Percentiles rank a stretch among this genome's conserved stretches.
These are phyloP conservation scores for Aethionema arabicum DNA, from an alignment of 345 rosid species.

Conservation along the genomic window DNA sequence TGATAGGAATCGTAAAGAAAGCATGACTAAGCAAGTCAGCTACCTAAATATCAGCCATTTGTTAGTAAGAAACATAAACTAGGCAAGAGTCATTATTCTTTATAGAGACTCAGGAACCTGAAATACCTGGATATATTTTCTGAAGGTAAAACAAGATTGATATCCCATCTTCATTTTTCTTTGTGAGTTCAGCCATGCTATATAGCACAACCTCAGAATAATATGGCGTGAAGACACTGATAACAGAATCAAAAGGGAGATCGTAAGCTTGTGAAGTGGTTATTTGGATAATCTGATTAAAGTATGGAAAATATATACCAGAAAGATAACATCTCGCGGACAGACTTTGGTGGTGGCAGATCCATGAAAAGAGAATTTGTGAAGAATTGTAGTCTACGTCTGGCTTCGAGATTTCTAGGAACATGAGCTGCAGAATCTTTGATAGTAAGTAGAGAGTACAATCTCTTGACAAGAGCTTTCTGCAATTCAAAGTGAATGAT, in stretches of 20 bases:
- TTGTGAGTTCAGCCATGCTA: slow-evolving; percentile 81
- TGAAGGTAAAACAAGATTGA: slow-evolving; percentile 94
- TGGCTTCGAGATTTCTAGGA: slow-evolving; percentile 91
- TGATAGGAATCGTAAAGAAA: slow-evolving; percentile 9
- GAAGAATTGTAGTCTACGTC: slow-evolving; percentile 86
- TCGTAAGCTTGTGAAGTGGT: slow-evolving; percentile 27
- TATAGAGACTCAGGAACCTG: slow-evolving; percentile 6
- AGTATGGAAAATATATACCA: slow-evolving; percentile 45
- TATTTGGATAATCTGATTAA: slow-evolving; percentile 13
- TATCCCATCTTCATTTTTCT: slow-evolving; percentile 97
- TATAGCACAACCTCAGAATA: slow-evolving; percentile 95
- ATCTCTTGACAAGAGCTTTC: slow-evolving; percentile 73
- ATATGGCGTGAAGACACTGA: slow-evolving; percentile 98
- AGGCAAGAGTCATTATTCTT: slow-evolving; percentile 18
- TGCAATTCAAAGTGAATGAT: slow-evolving; percentile 42
- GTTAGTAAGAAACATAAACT: slow-evolving; percentile 20
- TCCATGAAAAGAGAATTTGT: slow-evolving; percentile 97
- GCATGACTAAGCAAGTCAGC: slow-evolving; percentile 16
- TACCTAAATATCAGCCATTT: neutral
- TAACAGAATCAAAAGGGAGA: slow-evolving; percentile 27
- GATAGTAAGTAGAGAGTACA: slow-evolving; percentile 78
- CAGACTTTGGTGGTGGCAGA: slow-evolving; percentile 74
- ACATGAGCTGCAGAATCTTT: slow-evolving; percentile 89
- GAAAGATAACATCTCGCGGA: slow-evolving; percentile 78
- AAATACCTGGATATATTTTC: slow-evolving; percentile 94